Percentiles rank a stretch among this genome's conserved stretches.
Conservation (phyloP, 169 alveolate genomes). For the Eimeria praecox region DNA sequence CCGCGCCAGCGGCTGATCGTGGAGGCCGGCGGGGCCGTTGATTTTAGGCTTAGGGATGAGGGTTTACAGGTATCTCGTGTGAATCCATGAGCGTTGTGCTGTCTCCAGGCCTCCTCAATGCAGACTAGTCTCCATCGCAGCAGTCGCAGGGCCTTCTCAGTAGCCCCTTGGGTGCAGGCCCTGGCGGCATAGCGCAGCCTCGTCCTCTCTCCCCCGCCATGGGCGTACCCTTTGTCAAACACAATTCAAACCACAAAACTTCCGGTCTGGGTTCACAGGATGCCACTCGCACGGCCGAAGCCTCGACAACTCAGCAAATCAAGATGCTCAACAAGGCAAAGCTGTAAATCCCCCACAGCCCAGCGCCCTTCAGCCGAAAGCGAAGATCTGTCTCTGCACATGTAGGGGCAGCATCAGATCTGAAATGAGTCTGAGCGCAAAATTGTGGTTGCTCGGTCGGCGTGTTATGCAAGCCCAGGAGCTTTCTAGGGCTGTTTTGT, state of each 20-base stretch:
- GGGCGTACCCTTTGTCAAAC: constrained; percentile 11
- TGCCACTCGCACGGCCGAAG: neutral
- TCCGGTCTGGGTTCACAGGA: neutral
- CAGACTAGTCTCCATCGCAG: constrained; percentile 77
- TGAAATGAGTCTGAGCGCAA: neutral
- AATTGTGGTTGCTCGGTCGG: neutral
- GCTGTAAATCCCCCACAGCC: neutral
- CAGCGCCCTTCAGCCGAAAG: neutral
- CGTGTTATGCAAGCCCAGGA: neutral
- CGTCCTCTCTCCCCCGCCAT: constrained; percentile 46
- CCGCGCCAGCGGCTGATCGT: neutral
- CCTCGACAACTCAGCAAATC: neutral
- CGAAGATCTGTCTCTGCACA: neutral
- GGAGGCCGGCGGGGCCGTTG: neutral
- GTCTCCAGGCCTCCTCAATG: constrained; percentile 81
- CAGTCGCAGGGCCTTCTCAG: constrained; percentile 74
- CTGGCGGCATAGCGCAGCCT: constrained; percentile 67
- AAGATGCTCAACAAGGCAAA: neutral
- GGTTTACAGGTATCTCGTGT: constrained; percentile 61
- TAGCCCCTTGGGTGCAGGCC: constrained; percentile 74
- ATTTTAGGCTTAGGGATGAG: neutral
- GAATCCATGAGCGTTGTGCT: constrained; percentile 74
- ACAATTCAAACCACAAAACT: neutral
- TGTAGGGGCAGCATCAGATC: neutral
- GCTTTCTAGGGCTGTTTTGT: neutral